Percentiles rank a stretch among this genome's conserved stretches.
These are phyloP conservation scores for Crithidia brevicula DNA, from an alignment of 208 protist genomes.

Conservation along the genomic window DNA sequence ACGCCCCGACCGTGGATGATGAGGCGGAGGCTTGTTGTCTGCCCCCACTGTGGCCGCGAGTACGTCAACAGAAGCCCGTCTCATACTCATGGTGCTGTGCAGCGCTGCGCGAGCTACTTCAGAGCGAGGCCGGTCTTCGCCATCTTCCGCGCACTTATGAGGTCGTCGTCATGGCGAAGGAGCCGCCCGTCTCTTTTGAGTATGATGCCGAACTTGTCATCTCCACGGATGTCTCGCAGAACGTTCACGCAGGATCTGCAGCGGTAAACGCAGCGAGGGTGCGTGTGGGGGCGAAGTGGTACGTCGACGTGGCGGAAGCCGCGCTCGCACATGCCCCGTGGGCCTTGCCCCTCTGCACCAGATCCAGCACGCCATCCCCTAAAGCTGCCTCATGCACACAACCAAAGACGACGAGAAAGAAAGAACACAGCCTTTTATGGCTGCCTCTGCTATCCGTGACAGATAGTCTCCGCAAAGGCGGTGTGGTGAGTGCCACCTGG, in stretches of 20 bases:
- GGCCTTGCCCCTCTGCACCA: conserved; percentile 11
- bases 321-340: conserved; percentile 23
- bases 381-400: no score
- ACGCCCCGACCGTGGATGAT: background rate
- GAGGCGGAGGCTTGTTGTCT: background rate
- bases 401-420: background rate
- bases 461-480: conserved; percentile 3
- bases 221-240: background rate
- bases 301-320: conserved; percentile 13
- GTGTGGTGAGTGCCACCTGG: conserved; percentile 20
- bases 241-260: background rate
- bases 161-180: no score
- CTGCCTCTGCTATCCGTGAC: conserved; percentile 13
- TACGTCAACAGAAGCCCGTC: background rate
- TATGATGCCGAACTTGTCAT: conserved; percentile 3
- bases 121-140: background rate
- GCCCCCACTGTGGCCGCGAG: conserved; percentile 33
- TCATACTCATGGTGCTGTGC: background rate
- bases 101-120: conserved; percentile 5
- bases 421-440: background rate
- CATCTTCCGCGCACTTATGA: background rate
- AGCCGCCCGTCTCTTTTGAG: background rate
- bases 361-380: background rate
- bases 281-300: conserved; percentile 2
- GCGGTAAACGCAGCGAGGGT: background rate